Base-by-base conservation (phyloP, 83 land plant genomes). In the Thuja plicata region DNA sequence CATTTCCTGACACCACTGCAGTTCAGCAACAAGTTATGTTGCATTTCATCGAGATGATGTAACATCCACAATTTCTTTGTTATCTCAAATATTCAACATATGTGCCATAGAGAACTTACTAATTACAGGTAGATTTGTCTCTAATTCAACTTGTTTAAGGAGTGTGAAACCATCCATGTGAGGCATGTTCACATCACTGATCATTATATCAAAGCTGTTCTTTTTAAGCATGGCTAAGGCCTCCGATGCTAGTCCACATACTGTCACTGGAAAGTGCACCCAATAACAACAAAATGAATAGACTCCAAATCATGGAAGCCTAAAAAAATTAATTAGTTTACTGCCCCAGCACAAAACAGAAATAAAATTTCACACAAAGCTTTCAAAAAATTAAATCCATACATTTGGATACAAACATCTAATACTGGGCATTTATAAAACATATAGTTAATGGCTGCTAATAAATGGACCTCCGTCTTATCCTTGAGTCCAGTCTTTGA, bases 111-210 rank as follows among this genome's bases (percentile, higher is more conserved):
- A 80, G 32, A 86, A 90, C 93, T 92, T 6, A 95, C 97, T 95
- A 76, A 95, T 95, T 2, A 95, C 97, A 54, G 95, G 97, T 71
- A 95, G 92, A 89, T 94, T 94, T 93, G 91, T 93, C 88, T 94
- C 96, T 32, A 94, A 91, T 43, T 93, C 96, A 85, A 94, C 94
- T 88, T 90, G 96, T 88, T 95, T 94, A 5, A 95, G 93, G 57
- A 95, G 96, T 83, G 92, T 92, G 86, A 95, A 93, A 80, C 94
- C 94, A 90, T 95, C 94, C 96, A 95, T 93, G 87, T 95, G 93
- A 43, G 94, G 96, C 94, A 94, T 95, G 90, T 93, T 92, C 13
- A 95, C 95, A 91, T 95, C 94, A 88, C 95, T 93, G 40, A 95
- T 94, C 21, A 95, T 93, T 78, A 95, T 92, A 89, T 94, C 97